Evolutionary conservation across 805 yeast genomes (phyloP).

Genomic region (Saccharomycopsis lassenensis): DNA sequence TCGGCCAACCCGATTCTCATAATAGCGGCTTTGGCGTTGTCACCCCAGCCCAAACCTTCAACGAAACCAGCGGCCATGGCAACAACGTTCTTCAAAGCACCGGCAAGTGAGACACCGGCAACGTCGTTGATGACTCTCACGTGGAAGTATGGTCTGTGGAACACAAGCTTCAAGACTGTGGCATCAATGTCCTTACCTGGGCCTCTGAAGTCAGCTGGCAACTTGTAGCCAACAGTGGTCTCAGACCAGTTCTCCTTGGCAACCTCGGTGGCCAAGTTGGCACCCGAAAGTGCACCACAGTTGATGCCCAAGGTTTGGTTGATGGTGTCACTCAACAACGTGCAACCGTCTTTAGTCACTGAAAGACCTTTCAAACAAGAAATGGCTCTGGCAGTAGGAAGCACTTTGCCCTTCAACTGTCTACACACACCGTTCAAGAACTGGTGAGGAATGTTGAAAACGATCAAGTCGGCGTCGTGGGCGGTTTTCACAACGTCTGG

Average conservation of each 20-base stretch:
- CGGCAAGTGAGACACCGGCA: conserved; percentile 92
- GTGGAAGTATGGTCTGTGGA: conserved; percentile 98
- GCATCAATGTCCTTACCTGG: conserved; percentile 65
- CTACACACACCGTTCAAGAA: conserved; percentile 68
- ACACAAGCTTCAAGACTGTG: conserved; percentile 59
- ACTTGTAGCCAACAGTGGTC: conserved; percentile 86
- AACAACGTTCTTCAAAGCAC: conserved; percentile 93
- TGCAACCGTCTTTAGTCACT: conserved; percentile 76
- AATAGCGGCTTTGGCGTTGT: conserved; percentile 94
- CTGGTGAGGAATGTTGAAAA: conserved; percentile 97
- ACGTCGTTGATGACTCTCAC: conserved; percentile 87
- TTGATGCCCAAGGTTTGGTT: conserved; percentile 71
- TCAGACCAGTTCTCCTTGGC: conserved; percentile 95
- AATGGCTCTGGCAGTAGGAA: conserved; percentile 68
- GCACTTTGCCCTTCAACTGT: conserved; percentile 68
- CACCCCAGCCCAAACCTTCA: conserved; percentile 98
- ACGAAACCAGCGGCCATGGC: conserved; percentile 97
- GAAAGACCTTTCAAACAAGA: conserved; percentile 95
- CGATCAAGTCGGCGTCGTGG: conserved; percentile 69
- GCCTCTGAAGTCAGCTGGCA: conserved; percentile 60
- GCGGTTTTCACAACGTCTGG: conserved; percentile 75
- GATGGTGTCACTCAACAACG: conserved; percentile 69
- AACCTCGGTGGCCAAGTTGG: conserved; percentile 94
- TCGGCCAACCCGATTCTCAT: conserved; percentile 94
- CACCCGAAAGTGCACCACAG: conserved; percentile 96